A percentile compares a stretch with the other conserved stretches of the same genome.
phyloP scores from a whole-genome alignment of 306 rosid genomes.

The Hippophae tibetana region DNA sequence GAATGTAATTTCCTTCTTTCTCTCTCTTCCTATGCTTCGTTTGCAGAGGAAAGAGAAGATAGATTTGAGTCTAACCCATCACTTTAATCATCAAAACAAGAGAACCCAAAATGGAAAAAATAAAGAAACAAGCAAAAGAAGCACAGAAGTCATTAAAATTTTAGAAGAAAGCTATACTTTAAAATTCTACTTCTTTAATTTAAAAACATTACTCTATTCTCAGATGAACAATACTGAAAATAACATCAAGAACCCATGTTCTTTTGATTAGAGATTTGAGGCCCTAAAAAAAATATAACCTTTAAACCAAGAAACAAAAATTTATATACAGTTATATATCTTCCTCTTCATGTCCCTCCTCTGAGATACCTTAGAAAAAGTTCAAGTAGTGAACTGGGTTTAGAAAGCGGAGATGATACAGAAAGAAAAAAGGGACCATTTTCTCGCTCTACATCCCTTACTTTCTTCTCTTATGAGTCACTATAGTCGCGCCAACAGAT shows the following conservation, averaged over 20 bases:
- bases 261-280: constrained; percentile 5
- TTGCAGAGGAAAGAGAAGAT: background rate
- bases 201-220: background rate
- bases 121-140: background rate
- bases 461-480: constrained; percentile 30
- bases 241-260: constrained; percentile 17
- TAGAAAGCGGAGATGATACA: constrained; percentile 6
- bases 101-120: background rate
- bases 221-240: background rate
- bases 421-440: background rate
- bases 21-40: background rate
- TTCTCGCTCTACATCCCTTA: background rate
- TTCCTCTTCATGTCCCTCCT: constrained; percentile 6
- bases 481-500: constrained; percentile 83
- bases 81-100: background rate
- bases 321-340: background rate
- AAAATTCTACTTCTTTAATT: background rate
- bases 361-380: background rate
- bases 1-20: too few species aligned
- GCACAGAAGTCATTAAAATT: background rate
- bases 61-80: background rate
- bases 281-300: constrained; percentile 2
- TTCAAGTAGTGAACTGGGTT: background rate
- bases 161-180: background rate
- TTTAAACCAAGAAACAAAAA: background rate